Evolutionary conservation across 139 green algal genomes (phyloP).

Genomic region (Coelastrella sp.): DNA sequence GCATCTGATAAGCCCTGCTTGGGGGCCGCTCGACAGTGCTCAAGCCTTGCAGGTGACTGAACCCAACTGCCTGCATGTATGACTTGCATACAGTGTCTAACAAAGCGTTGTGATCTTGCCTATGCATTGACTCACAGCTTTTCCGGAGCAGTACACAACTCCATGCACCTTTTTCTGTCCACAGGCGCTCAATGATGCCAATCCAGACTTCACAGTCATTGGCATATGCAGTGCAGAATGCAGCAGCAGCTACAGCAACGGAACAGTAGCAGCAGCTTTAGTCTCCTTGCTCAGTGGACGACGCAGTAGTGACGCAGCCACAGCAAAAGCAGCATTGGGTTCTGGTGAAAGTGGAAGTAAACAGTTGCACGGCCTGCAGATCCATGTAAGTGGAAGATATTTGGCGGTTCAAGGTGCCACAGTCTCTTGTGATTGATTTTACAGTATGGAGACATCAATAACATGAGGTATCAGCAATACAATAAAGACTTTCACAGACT

Average conservation of each 20-base stretch:
- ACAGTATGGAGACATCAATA: no score
- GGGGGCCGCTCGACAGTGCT: neutral
- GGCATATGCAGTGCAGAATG: conserved; percentile 20
- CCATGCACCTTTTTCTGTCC: neutral
- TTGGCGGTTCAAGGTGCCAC: neutral
- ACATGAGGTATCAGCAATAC: no score
- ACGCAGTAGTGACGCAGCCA: no score
- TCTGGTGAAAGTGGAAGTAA: neutral
- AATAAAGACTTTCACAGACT: no score
- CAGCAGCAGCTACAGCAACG: neutral
- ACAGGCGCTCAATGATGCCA: conserved; percentile 10
- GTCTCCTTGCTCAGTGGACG: neutral
- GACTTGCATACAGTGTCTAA: no score
- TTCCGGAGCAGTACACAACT: neutral
- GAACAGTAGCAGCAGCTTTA: neutral
- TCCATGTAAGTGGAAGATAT: neutral
- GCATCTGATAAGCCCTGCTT: conserved; percentile 14
- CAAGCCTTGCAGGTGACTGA: neutral
- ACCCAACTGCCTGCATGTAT: neutral
- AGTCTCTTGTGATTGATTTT: no score
- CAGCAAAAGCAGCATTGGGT: neutral
- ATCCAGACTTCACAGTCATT: conserved; percentile 9
- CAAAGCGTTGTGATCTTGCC: no score
- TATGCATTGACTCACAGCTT: no score
- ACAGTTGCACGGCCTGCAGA: neutral